Conservation (phyloP, 1,284 basidiomycete species). For the Schizophyllum commune region DNA sequence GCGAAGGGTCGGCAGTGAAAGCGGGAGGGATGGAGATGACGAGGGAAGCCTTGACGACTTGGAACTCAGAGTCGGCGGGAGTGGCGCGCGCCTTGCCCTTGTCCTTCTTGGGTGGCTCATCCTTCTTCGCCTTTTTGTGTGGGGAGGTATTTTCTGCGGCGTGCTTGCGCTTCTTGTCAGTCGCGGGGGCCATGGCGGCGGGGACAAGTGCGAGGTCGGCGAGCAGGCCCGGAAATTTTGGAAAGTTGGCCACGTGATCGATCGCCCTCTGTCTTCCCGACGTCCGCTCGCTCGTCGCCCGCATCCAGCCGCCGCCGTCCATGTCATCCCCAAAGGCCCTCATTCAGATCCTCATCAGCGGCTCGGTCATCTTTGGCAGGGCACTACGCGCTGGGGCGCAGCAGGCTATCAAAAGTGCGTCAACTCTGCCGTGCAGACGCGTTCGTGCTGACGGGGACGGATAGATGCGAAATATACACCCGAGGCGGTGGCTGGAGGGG, state of each 20-base stretch:
- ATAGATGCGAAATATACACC: conserved; percentile 80
- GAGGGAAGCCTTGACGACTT: conserved; percentile 58
- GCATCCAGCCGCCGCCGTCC: neutral
- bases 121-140: conserved; percentile 22
- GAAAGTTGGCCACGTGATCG: neutral
- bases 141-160: conserved; percentile 17
- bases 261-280: neutral
- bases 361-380: conserved; percentile 82
- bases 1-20: conserved; percentile 62
- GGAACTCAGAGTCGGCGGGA: conserved; percentile 48
- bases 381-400: conserved; percentile 86
- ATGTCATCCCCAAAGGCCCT: conserved; percentile 63
- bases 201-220: neutral
- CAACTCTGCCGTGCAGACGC: neutral
- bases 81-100: conserved; percentile 36
- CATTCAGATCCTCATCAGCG: conserved; percentile 78
- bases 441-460: neutral
- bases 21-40: conserved; percentile 77
- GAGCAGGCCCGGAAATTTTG: neutral
- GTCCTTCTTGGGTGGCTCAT: conserved; percentile 23
- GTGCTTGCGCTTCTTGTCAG: conserved; percentile 49
- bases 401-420: conserved; percentile 90
- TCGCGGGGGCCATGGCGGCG: neutral
- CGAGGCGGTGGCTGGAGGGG: conserved; percentile 46
- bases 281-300: no score